Evolutionary conservation across 2,329 filamentous ascomycete genomes (phyloP).

Genomic region (Aspergillus glaucus): DNA sequence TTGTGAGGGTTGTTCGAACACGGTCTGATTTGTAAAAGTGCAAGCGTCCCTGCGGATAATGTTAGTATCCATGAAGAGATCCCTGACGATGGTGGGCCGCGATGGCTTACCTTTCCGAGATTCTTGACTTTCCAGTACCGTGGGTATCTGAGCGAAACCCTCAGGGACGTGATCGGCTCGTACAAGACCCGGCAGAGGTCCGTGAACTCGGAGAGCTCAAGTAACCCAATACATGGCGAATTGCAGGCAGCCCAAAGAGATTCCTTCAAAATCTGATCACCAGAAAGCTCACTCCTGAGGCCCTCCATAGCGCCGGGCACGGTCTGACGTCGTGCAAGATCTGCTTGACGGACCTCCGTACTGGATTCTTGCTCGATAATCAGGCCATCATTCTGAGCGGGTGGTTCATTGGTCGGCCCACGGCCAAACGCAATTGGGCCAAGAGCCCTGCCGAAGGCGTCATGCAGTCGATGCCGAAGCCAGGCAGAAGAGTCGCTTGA

Average conservation of each 20-base stretch:
- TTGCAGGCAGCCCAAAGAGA: conserved; percentile 53
- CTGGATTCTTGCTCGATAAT: conserved; percentile 53
- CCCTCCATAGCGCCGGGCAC: conserved; percentile 54
- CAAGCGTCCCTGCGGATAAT: conserved; percentile 32
- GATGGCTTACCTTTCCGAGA: conserved; percentile 42
- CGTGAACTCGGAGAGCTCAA: conserved; percentile 51
- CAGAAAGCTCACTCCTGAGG: conserved; percentile 48
- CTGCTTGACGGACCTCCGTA: conserved; percentile 47
- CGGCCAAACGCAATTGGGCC: conserved; percentile 56
- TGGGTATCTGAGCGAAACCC: conserved; percentile 49
- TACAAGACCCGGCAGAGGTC: conserved; percentile 55
- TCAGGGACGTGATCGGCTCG: conserved; percentile 44
- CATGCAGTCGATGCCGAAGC: conserved; percentile 49
- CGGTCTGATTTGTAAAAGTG: conserved; percentile 36
- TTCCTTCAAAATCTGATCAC: conserved; percentile 45
- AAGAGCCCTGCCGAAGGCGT: conserved; percentile 49
- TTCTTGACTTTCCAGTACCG: conserved; percentile 52
- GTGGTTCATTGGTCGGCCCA: conserved; percentile 25
- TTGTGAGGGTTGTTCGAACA: conserved; percentile 32
- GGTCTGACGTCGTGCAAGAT: conserved; percentile 50
- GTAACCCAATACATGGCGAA: conserved; percentile 44
- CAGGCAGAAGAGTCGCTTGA: conserved; percentile 53
- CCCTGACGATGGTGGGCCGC: not conserved
- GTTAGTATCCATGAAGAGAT: not conserved
- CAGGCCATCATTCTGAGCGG: conserved; percentile 37